Base-by-base conservation (phyloP, 2,329 filamentous ascomycete genomes). In the Elsinoe fawcettii region DNA sequence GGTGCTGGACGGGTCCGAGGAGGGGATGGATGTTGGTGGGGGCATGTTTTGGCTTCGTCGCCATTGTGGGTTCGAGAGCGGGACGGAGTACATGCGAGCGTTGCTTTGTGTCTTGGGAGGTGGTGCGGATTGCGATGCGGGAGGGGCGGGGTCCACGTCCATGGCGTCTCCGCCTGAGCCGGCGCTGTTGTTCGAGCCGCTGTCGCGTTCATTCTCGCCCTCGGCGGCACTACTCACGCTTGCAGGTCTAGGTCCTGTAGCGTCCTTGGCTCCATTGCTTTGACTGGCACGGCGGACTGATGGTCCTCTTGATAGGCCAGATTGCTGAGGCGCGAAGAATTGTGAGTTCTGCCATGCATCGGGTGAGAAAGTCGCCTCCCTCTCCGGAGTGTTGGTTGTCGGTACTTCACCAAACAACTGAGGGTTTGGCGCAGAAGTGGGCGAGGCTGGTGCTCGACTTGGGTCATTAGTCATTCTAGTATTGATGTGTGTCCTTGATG, bases 81-180 rank as follows among this genome's bases (percentile, higher is more conserved):
- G 64, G 0, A 71, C 67, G 20, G 67, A 64, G 43, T 69, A 67
- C 1, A 67, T 57, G 30, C 69, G 67, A 27, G 69, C 64, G 36
- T 65, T 65, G 30, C 66, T 67, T 18, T 51, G 49, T 3, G 18
- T 23, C 20, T 22, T 25, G 14, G 34, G 9, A n/a, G 34, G 34
- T 37, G 5, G 34, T 16, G 57, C 56, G 5, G 57, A 57, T 36
- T 55, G 65, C 57, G 51, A 58, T 12, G 57, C 57, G 25, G 59
- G 70, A 59, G 64, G 71, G 59, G 67, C 64, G 1, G 69, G 66
- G 59, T 77, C 75, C 32, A 78, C 76, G 51, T 77, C 75, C 75
- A 78, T 78, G 0, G 73, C 73, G 62, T 77, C 73, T 3, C 32
- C 49, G 25, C 61, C 61, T 8, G 65, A 66, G 64, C 55, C 65